Evolutionary conservation across 108 stramenopile genomes (phyloP).

Genomic region (Skeletonema grethae): DNA sequence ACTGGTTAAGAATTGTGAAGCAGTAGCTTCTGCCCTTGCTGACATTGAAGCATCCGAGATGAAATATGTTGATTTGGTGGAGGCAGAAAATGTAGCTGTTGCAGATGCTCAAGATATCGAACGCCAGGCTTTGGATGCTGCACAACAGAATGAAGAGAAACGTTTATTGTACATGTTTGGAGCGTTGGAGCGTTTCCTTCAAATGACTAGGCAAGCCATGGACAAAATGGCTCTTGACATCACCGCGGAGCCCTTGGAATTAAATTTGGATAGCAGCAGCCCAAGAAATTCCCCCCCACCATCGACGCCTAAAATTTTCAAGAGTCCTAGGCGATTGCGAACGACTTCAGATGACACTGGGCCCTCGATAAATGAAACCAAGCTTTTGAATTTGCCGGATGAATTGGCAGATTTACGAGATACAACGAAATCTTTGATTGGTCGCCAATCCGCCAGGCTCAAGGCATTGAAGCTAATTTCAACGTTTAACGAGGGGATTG

Average conservation of each 20-base stretch:
- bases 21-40: conserved; percentile 25
- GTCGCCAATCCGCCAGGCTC: conserved; percentile 39
- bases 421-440: conserved; percentile 52
- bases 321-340: conserved; percentile 21
- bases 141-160: conserved; percentile 61
- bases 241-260: conserved; percentile 21
- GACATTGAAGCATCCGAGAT: conserved; percentile 39
- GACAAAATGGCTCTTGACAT: conserved; percentile 40
- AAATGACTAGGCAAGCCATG: conserved; percentile 34
- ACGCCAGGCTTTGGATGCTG: conserved; percentile 47
- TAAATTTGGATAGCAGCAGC: conserved; percentile 19
- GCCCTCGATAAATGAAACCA: conserved; percentile 68
- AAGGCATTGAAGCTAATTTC: conserved; percentile 47
- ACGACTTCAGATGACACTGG: conserved; percentile 58
- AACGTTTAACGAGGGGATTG: conserved; percentile 50
- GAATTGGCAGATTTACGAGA: conserved; percentile 63
- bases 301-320: conserved; percentile 19
- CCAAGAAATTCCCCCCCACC: conserved; percentile 8
- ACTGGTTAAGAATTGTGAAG: conserved; percentile 23
- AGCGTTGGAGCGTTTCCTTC: conserved; percentile 35
- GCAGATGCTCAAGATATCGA: conserved; percentile 50
- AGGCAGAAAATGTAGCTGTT: conserved; percentile 57
- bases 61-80: conserved; percentile 47
- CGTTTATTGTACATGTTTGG: conserved; percentile 53
- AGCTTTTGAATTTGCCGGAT: conserved; percentile 66